Conservation (phyloP, 2,329 filamentous ascomycete species). For the Acrocalymma vagum region DNA sequence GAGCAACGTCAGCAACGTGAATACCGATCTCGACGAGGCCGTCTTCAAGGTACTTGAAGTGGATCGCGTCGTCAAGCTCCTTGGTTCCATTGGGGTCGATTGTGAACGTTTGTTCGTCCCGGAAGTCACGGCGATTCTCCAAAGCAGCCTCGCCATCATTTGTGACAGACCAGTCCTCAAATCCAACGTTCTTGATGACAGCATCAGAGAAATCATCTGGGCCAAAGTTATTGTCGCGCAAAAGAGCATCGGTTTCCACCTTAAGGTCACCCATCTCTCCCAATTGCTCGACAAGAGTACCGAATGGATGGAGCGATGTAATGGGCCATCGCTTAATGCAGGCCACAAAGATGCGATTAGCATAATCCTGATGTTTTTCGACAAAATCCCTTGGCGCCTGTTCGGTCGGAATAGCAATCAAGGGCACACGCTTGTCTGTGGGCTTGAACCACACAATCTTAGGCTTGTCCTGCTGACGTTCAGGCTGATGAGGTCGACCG, state of each 20-base stretch:
- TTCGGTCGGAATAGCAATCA: slow-evolving; percentile 98
- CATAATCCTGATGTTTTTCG: slow-evolving; percentile 97
- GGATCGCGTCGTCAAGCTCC: slow-evolving; percentile 90
- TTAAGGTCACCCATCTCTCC: slow-evolving; percentile 97
- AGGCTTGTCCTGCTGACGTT: slow-evolving; percentile 91
- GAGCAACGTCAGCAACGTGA: slow-evolving; percentile 92
- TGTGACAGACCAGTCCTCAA: slow-evolving; percentile 88
- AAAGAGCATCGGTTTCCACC: slow-evolving; percentile 95
- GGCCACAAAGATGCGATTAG: slow-evolving; percentile 96
- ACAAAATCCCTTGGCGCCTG: slow-evolving; percentile 98
- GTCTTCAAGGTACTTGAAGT: slow-evolving; percentile 84
- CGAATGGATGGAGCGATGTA: slow-evolving; percentile 98
- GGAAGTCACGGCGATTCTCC: slow-evolving; percentile 85
- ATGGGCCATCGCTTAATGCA: slow-evolving; percentile 99
- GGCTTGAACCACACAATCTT: slow-evolving; percentile 99
- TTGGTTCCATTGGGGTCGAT: slow-evolving; percentile 88
- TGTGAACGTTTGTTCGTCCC: slow-evolving; percentile 86
- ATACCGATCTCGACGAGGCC: slow-evolving; percentile 93
- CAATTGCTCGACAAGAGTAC: slow-evolving; percentile 95
- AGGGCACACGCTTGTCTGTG: slow-evolving; percentile 96
- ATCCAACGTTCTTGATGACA: slow-evolving; percentile 89
- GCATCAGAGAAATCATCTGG: slow-evolving; percentile 98
- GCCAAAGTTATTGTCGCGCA: slow-evolving; percentile 98
- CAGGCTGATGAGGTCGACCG: slow-evolving; percentile 77
- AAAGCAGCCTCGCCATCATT: slow-evolving; percentile 82